phyloP scores from a whole-genome alignment of 2,329 filamentous ascomycete genomes.

The Alternaria gansuensis region DNA sequence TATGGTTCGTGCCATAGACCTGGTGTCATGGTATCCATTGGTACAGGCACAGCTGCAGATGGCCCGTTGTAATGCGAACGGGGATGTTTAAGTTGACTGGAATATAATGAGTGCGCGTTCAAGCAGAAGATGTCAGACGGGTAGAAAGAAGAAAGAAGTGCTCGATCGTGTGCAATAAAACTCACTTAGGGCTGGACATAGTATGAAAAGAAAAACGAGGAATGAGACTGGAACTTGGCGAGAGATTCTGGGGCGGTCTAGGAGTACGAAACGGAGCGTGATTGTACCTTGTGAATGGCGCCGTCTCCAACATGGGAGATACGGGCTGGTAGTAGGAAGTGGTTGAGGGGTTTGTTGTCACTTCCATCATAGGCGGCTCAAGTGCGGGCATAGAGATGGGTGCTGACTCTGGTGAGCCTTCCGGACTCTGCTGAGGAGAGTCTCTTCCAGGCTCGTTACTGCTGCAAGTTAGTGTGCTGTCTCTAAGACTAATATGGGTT shows the following conservation, averaged over 20 bases:
- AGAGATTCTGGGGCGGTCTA: conserved; percentile 46
- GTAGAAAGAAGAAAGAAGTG: conserved; percentile 17
- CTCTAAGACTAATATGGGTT: not conserved
- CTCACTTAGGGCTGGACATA: conserved; percentile 48
- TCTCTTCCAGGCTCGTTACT: conserved; percentile 44
- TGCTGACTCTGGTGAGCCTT: conserved; percentile 33
- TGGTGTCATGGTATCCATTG: conserved; percentile 31
- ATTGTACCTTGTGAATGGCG: conserved; percentile 50
- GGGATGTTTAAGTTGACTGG: conserved; percentile 35
- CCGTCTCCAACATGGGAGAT: conserved; percentile 40
- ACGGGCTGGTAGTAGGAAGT: conserved; percentile 32
- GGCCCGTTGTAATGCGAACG: conserved; percentile 20
- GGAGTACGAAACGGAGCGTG: conserved; percentile 51
- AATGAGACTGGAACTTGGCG: conserved; percentile 40
- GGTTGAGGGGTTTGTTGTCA: conserved; percentile 28
- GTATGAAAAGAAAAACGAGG: conserved; percentile 45
- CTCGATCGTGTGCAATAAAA: conserved; percentile 40
- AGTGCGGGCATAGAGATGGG: conserved; percentile 24
- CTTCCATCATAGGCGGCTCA: conserved; percentile 25
- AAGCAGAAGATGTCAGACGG: not conserved
- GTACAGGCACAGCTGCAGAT: conserved; percentile 29
- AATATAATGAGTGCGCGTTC: conserved; percentile 5
- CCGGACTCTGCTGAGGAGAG: conserved; percentile 39
- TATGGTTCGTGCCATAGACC: conserved; percentile 42
- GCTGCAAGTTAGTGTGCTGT: conserved; percentile 25